Conservation (phyloP, 805 yeast genomes). For the Candida ascalaphidarum region DNA sequence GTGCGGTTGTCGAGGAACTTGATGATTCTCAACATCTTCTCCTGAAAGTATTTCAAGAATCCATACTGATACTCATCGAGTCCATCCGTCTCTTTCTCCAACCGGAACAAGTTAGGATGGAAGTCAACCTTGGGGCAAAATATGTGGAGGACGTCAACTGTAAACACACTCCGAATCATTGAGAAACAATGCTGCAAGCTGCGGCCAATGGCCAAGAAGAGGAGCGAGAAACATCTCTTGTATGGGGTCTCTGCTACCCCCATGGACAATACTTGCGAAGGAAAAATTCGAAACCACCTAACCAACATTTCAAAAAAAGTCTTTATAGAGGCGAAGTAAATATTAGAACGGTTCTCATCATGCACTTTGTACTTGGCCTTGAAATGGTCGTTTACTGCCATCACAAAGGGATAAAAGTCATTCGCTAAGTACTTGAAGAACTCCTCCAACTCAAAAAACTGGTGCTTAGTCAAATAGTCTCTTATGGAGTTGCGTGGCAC, state of each 20-base stretch:
- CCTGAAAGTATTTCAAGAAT: slow-evolving; percentile 13
- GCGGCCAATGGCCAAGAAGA: slow-evolving; percentile 26
- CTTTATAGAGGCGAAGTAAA: slow-evolving; percentile 18
- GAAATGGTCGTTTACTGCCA: slow-evolving; percentile 16
- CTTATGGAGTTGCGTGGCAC: no score
- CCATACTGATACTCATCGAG: slow-evolving; percentile 9
- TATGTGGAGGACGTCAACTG: slow-evolving; percentile 25
- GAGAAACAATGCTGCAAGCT: slow-evolving; percentile 22
- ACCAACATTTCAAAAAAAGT: slow-evolving; percentile 23
- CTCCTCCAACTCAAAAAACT: slow-evolving; percentile 17
- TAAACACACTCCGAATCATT: slow-evolving; percentile 23
- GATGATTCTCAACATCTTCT: slow-evolving; percentile 20
- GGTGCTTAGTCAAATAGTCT: slow-evolving; percentile 10
- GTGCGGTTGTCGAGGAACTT: slow-evolving; percentile 25
- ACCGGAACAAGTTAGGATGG: slow-evolving; percentile 10
- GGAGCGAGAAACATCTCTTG: slow-evolving; percentile 24
- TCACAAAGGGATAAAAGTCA: slow-evolving; percentile 16
- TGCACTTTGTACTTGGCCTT: slow-evolving; percentile 13
- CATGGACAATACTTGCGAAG: slow-evolving; percentile 21
- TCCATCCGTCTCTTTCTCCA: slow-evolving; percentile 4
- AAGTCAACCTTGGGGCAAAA: slow-evolving; percentile 24
- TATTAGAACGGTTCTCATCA: slow-evolving; percentile 7
- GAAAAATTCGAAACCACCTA: slow-evolving; percentile 27
- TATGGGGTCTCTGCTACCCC: slow-evolving; percentile 19
- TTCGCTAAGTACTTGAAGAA: slow-evolving; percentile 19